phyloP scores from a whole-genome alignment of 139 green algal genomes.

The Pleodorina starrii region DNA sequence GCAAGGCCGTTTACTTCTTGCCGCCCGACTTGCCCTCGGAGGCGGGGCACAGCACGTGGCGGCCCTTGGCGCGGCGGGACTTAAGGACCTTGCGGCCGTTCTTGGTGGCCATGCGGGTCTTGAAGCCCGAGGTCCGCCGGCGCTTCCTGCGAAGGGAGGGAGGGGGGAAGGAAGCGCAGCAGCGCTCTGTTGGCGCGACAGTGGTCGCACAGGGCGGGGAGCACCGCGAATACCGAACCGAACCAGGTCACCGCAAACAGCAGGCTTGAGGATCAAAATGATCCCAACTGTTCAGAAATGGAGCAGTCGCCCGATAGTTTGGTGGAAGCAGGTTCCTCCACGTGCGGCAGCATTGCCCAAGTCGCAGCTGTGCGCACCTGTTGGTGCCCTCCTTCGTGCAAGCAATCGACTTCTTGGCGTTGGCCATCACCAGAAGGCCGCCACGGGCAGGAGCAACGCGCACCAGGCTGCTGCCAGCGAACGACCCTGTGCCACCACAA shows the following conservation, averaged over 20 bases:
- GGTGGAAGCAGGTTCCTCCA: too few species aligned
- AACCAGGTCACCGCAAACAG: too few species aligned
- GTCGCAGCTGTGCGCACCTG: constrained; percentile 53
- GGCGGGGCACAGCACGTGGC: constrained; percentile 76
- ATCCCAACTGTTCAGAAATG: too few species aligned
- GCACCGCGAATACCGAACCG: too few species aligned
- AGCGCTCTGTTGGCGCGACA: too few species aligned
- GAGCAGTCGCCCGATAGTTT: too few species aligned
- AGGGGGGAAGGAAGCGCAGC: not conserved
- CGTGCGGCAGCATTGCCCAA: not conserved
- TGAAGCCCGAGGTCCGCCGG: constrained; percentile 80
- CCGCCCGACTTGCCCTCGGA: constrained; percentile 59
- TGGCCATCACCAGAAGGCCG: constrained; percentile 77
- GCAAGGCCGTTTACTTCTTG: constrained; percentile 66
- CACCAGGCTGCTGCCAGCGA: constrained; percentile 35
- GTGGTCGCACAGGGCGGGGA: too few species aligned
- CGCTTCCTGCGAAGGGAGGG: constrained; percentile 66
- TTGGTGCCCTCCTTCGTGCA: constrained; percentile 77
- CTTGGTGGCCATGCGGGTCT: constrained; percentile 72
- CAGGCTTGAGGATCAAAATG: too few species aligned
- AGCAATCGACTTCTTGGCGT: constrained; percentile 78
- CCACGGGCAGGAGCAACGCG: constrained; percentile 55
- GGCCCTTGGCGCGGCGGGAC: constrained; percentile 75
- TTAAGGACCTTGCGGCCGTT: constrained; percentile 78
- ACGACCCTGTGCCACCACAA: constrained; percentile 49